Evolutionary conservation across 2,329 filamentous ascomycete genomes (phyloP), one percentile per base, ranked within the genome.

Genomic region (Xylariales sp.): DNA sequence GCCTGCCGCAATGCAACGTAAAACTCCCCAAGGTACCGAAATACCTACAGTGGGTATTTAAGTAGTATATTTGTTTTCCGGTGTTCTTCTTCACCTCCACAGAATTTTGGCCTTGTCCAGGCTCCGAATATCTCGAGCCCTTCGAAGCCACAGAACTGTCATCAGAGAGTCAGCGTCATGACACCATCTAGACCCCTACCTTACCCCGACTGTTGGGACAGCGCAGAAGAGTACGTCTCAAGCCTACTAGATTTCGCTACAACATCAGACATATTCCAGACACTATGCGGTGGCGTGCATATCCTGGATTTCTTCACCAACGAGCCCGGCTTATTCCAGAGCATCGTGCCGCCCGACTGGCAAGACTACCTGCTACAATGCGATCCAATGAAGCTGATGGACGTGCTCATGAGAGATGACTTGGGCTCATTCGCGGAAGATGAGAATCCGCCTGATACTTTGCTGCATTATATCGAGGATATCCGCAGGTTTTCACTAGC

Each of bases 231-330:
- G 40, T 98, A 95, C 61, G 76, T 95, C 36, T 73, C 86, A 19
- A 82, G 81, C 14, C 76, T 97, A 10, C 72, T 97, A 19, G 60
- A 79, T 15, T 95, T 97, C 55, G 78, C 82, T 2, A 81, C 81
- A 5, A 81, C 80, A 2, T 86, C 85, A 33, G 77, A 83, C 40
- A 71, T 88, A 1, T 89, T 96, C 52, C 85, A 88, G 50, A 88
- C 87, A 19, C 74, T 98, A n/a, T 95, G 89, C 58, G 93, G 93
- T 40, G 90, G 91, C n/a, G 87, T 97, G 1, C 93, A 98, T 59
- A 90, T 98, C 48, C 74, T 97, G 43, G 93, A 98, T 61, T 97
- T 98, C 65, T 88, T 96, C 66, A 96, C 89, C 2, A 79, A 80
- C 31, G 79, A 88, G 35, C 87, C 88, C 4, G 85, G 88, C 48